phyloP scores from a whole-genome alignment of 2,329 filamentous ascomycete genomes.

The Calonectria ilicicola region DNA sequence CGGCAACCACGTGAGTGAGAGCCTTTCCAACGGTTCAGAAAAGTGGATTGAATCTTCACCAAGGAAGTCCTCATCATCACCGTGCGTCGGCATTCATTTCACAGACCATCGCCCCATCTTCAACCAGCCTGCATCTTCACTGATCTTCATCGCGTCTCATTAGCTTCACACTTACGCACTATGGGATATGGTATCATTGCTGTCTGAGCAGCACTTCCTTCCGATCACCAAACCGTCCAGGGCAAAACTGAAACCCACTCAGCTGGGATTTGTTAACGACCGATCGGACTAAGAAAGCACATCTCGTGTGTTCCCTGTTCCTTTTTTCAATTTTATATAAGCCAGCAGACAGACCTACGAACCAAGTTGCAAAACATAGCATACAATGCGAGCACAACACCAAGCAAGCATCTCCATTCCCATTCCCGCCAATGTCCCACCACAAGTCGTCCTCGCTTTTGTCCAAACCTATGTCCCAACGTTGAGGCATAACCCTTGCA shows the following conservation, averaged over 20 bases:
- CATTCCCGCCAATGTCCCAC: constrained; percentile 50
- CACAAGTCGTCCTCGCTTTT: constrained; percentile 49
- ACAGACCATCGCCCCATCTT: neutral
- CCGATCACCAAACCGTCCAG: neutral
- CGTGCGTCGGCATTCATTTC: neutral
- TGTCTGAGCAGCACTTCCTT: neutral
- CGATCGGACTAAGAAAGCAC: neutral
- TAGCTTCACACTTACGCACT: too few species aligned
- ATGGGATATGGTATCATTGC: neutral
- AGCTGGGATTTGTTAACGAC: too few species aligned
- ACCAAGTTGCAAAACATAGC: neutral
- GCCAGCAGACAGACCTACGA: neutral
- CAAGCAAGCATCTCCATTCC: constrained; percentile 47
- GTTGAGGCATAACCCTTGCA: constrained; percentile 52
- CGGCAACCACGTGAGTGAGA: neutral
- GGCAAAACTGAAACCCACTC: neutral
- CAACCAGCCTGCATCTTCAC: neutral
- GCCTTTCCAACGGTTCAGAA: neutral
- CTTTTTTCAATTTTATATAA: neutral
- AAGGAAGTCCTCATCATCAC: neutral
- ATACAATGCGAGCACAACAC: constrained; percentile 4
- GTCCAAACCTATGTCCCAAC: constrained; percentile 54
- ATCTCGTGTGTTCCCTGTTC: too few species aligned
- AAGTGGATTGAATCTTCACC: neutral
- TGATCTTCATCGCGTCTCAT: neutral